Conservation (phyloP, 2,329 filamentous ascomycete genomes). For the Apiospora phragmitis region DNA sequence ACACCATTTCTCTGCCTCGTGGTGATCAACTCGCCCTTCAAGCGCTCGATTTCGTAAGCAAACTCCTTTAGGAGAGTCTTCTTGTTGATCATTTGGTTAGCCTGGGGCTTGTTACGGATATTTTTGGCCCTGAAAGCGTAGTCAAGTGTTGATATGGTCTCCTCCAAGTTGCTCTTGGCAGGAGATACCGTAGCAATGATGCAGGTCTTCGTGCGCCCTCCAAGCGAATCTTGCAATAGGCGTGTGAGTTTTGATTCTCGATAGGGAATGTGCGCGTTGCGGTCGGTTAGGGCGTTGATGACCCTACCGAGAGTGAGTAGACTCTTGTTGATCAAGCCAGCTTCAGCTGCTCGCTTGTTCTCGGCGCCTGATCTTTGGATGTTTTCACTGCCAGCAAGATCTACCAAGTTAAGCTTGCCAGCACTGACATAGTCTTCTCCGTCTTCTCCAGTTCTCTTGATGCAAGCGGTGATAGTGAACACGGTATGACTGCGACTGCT, state of each 20-base stretch:
- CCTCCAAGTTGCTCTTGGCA: slow-evolving; percentile 91
- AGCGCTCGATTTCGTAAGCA: slow-evolving; percentile 86
- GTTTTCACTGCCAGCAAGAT: slow-evolving; percentile 96
- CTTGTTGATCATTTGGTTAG: slow-evolving; percentile 90
- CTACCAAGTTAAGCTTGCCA: slow-evolving; percentile 94
- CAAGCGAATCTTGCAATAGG: slow-evolving; percentile 92
- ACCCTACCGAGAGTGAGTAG: slow-evolving; percentile 91
- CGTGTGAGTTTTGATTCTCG: slow-evolving; percentile 95
- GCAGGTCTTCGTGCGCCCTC: slow-evolving; percentile 94
- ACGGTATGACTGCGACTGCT: slow-evolving; percentile 97
- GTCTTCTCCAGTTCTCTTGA: slow-evolving; percentile 77
- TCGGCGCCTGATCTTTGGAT: slow-evolving; percentile 96
- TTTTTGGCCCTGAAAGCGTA: slow-evolving; percentile 99
- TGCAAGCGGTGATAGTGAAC: slow-evolving; percentile 91
- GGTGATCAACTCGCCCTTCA: slow-evolving; percentile 91
- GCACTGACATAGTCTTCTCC: slow-evolving; percentile 89
- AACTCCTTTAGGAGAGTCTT: slow-evolving; percentile 90
- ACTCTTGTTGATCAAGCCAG: slow-evolving; percentile 97
- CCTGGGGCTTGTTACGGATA: slow-evolving; percentile 95
- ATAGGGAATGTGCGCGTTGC: slow-evolving; percentile 79
- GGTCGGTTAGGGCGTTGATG: slow-evolving; percentile 95
- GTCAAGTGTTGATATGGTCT: slow-evolving; percentile 96
- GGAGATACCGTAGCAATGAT: slow-evolving; percentile 97
- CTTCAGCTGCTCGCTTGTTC: slow-evolving; percentile 95
- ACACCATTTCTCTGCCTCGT: slow-evolving; percentile 94